Percentiles rank a stretch among this genome's conserved stretches.
These are phyloP conservation scores for Candida insectalens DNA, from an alignment of 805 yeast species.

Conservation along the genomic window DNA sequence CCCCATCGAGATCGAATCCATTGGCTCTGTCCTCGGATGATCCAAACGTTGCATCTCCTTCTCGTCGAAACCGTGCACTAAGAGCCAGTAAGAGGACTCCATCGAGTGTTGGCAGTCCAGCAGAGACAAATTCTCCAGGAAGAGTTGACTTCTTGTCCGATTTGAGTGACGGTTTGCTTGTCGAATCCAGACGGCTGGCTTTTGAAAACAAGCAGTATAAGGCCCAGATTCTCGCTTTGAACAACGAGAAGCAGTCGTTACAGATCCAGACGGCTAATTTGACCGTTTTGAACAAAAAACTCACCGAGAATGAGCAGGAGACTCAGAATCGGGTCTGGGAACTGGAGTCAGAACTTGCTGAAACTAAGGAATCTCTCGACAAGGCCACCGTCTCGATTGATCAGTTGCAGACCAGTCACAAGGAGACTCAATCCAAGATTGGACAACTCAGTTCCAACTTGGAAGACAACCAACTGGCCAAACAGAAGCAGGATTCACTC, in stretches of 20 bases:
- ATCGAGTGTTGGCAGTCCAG: too few relatives aligned
- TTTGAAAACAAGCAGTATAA: slow-evolving; percentile 49
- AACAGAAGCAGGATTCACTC: slow-evolving; percentile 30
- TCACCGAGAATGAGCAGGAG: slow-evolving; percentile 33
- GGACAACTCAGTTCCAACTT: slow-evolving; percentile 34
- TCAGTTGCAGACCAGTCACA: slow-evolving; percentile 28
- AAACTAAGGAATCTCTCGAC: slow-evolving; percentile 32
- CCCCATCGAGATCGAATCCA: not conserved
- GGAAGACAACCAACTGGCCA: slow-evolving; percentile 34
- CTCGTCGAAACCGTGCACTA: not conserved
- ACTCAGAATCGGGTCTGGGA: slow-evolving; percentile 64
- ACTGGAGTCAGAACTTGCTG: slow-evolving; percentile 39
- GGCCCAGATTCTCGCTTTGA: slow-evolving; percentile 28
- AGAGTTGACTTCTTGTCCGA: slow-evolving; percentile 69
- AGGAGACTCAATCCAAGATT: slow-evolving; percentile 12
- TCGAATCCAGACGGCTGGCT: slow-evolving; percentile 61
- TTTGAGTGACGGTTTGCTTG: slow-evolving; percentile 58
- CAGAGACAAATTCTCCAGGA: slow-evolving; percentile 20
- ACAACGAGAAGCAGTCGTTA: slow-evolving; percentile 31
- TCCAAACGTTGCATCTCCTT: not conserved
- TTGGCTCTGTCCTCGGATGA: too few relatives aligned
- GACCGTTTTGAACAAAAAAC: slow-evolving; percentile 20
- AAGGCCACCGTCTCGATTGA: slow-evolving; percentile 32
- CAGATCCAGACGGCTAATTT: slow-evolving; percentile 28
- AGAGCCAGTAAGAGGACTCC: not conserved